Evolutionary conservation across 2,329 filamentous ascomycete species (phyloP).

Genomic region (Dichotomopilus funicola): DNA sequence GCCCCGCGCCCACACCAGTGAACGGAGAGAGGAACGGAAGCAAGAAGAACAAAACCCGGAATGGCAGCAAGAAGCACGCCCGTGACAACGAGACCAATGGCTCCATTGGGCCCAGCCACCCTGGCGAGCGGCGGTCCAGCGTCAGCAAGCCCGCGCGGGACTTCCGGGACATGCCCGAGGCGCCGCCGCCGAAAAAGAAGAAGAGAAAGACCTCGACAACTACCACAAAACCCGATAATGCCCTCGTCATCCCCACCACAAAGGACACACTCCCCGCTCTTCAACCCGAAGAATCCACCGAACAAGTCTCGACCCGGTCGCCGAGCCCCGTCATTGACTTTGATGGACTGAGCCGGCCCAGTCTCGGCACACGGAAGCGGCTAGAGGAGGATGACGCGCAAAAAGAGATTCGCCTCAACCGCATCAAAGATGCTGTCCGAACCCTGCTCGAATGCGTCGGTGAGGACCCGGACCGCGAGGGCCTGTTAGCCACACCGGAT

Average conservation of each 20-base stretch:
- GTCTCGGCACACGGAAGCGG: slow-evolving; percentile 57
- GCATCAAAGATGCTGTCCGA: slow-evolving; percentile 55
- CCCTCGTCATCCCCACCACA: slow-evolving; percentile 12
- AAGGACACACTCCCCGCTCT: slow-evolving; percentile 18
- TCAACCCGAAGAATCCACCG: slow-evolving; percentile 24
- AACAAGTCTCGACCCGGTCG: slow-evolving; percentile 33
- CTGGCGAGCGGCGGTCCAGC: slow-evolving; percentile 43
- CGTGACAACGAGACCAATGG: slow-evolving; percentile 7
- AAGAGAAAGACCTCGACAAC: slow-evolving; percentile 25
- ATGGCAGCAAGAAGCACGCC: slow-evolving; percentile 16
- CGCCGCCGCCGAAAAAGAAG: slow-evolving; percentile 35
- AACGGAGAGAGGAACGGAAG: slow-evolving; percentile 28
- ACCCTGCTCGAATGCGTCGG: slow-evolving; percentile 64
- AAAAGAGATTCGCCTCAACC: slow-evolving; percentile 46
- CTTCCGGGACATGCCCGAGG: slow-evolving; percentile 47
- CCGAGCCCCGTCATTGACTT: slow-evolving; percentile 55
- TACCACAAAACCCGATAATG: background rate
- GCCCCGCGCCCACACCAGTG: slow-evolving; percentile 22
- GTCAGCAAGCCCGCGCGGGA: slow-evolving; percentile 57
- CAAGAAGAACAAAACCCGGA: slow-evolving; percentile 12
- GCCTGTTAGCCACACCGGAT: slow-evolving; percentile 63
- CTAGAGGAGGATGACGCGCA: slow-evolving; percentile 50
- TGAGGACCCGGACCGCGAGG: slow-evolving; percentile 60
- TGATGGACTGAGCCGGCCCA: slow-evolving; percentile 55
- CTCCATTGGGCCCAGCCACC: slow-evolving; percentile 27